Percentiles rank a stretch among this genome's conserved stretches.
Evolutionary conservation across 1,139 yeast genomes (phyloP).

Genomic region (Debaryomyces sp.): DNA sequence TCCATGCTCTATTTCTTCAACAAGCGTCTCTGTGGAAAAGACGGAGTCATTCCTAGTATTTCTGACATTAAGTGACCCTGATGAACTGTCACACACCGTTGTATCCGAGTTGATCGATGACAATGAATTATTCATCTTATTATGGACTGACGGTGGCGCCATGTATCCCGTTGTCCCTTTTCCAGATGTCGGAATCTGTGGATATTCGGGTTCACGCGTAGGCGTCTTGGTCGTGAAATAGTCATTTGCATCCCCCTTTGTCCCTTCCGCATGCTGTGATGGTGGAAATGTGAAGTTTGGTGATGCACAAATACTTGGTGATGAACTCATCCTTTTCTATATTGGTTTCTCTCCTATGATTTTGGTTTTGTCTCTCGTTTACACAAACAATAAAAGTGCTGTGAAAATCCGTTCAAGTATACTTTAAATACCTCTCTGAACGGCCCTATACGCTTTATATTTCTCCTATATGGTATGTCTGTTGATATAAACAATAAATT

Average conservation of each 20-base stretch:
- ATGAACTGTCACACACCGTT: slow-evolving; percentile 18
- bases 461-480: not conserved
- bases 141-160: slow-evolving; percentile 11
- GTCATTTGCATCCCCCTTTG: slow-evolving; percentile 6
- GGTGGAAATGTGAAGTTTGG: slow-evolving; percentile 19
- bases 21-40: slow-evolving; percentile 28
- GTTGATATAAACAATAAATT: not conserved
- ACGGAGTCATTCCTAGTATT: slow-evolving; percentile 15
- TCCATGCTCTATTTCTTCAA: slow-evolving; percentile 19
- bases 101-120: slow-evolving; percentile 24
- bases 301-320: slow-evolving; percentile 21
- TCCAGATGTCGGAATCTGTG: not conserved
- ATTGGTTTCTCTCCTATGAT: slow-evolving; percentile 4
- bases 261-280: not conserved
- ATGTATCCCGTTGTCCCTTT: not conserved
- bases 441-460: not conserved
- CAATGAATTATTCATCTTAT: slow-evolving; percentile 18
- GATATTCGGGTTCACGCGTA: not conserved
- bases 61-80: slow-evolving; percentile 3
- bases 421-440: not conserved
- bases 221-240: slow-evolving; percentile 5
- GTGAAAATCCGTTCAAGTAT: not conserved
- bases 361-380: not conserved
- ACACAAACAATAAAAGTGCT: not conserved
- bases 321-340: slow-evolving; percentile 13